A percentile compares a stretch with the other conserved stretches of the same genome.
phyloP scores from a whole-genome alignment of 139 green algal genomes.

The Mesotaenium endlicherianum region DNA sequence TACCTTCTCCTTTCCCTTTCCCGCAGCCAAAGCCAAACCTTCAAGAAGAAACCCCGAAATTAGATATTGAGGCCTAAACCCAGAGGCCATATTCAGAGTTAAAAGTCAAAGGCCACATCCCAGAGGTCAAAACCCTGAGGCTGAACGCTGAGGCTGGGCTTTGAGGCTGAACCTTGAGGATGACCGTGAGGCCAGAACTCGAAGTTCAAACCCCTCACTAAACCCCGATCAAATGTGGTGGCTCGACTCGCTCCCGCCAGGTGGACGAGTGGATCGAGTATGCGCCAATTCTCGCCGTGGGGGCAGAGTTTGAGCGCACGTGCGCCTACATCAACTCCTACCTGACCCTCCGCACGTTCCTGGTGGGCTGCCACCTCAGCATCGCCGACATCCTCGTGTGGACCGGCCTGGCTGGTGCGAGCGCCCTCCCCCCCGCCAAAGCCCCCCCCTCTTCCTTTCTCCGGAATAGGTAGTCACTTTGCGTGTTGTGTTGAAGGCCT shows the following conservation, averaged over 20 bases:
- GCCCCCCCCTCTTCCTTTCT: neutral
- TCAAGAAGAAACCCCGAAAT: no score
- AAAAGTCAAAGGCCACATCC: neutral
- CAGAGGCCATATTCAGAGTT: neutral
- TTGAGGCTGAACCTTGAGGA: neutral
- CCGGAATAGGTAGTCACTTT: no score
- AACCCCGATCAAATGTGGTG: neutral
- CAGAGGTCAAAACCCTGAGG: neutral
- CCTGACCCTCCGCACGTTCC: conserved; percentile 76
- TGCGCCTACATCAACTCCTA: conserved; percentile 68
- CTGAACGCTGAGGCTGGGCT: neutral
- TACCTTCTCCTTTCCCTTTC: no score
- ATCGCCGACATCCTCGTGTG: conserved; percentile 85
- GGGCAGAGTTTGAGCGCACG: conserved; percentile 65
- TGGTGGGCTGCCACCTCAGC: conserved; percentile 75
- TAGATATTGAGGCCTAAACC: neutral
- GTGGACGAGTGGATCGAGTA: conserved; percentile 65
- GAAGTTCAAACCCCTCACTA: neutral
- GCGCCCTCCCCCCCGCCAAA: no score
- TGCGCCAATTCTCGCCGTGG: conserved; percentile 58
- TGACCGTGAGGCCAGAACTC: neutral
- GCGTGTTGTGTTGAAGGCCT: no score
- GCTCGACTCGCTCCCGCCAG: neutral
- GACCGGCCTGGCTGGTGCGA: conserved; percentile 53
- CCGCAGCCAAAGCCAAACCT: no score